Evolutionary conservation across 768 basidiomycete species (phyloP).

Genomic region (Albatrellus ellisii): DNA sequence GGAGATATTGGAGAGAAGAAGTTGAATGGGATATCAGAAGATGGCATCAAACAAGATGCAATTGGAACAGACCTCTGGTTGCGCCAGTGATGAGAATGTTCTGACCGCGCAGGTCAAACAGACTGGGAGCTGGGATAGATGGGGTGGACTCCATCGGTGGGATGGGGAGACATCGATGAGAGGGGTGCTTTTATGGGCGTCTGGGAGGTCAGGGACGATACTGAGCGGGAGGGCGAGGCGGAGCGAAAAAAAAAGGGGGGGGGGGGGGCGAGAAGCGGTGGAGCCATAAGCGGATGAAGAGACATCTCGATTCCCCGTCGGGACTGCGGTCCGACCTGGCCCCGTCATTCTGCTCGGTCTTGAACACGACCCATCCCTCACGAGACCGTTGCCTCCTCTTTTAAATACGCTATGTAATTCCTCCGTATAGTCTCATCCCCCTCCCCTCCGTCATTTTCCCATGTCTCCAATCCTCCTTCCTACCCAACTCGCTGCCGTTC

Average conservation of each 20-base stretch:
- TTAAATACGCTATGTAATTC: constrained; percentile 13
- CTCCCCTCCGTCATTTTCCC: constrained; percentile 7
- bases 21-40: too few relatives aligned
- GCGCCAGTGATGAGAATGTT: constrained; percentile 74
- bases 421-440: constrained; percentile 15
- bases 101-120: constrained; percentile 57
- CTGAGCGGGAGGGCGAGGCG: not conserved
- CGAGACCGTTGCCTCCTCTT: constrained; percentile 20
- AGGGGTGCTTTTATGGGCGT: not conserved
- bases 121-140: constrained; percentile 30
- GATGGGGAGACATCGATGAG: not conserved
- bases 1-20: not conserved
- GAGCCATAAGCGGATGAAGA: not conserved
- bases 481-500: constrained; percentile 61
- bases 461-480: constrained; percentile 38
- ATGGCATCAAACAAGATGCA: too few relatives aligned
- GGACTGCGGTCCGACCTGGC: not conserved
- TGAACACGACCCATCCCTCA: constrained; percentile 17
- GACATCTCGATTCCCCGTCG: not conserved
- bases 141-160: constrained; percentile 41
- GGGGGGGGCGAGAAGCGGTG: not conserved
- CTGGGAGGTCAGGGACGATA: not conserved
- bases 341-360: too few relatives aligned
- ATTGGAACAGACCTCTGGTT: constrained; percentile 43
- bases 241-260: not conserved